Base-by-base conservation (phyloP, 2,329 filamentous ascomycete genomes). In the Kalmusia sp. region DNA sequence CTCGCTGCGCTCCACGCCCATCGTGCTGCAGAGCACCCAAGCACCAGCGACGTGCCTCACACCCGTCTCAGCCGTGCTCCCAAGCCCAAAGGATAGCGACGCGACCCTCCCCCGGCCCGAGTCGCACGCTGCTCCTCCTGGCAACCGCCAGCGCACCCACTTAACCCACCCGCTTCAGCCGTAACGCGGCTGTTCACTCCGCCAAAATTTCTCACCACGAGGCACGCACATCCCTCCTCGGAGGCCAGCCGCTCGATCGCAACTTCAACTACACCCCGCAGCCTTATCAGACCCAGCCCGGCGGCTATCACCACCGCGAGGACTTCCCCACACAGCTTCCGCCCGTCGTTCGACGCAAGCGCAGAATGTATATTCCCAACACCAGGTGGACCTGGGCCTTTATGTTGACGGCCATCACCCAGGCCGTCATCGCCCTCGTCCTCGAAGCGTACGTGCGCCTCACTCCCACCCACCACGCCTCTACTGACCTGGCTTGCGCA, bases 341-440 rank as follows among this genome's bases (percentile, higher is more conserved):
- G 33, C 73, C 65, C 35, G 70, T 73, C 19, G 65, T 67, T 25
- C 63, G 67, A 49, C 64, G 65, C 44, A 54, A 66, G 3, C 65
- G 57, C 61, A 75, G 69, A 64, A 86, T 93, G 80, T 93, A 92
- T 71, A 86, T 90, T 64, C 88, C 96, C 65, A 90, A 87, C 71
- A 90, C 90, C 52, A 85, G 83, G 69, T 99, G 95, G 93, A 92
- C 93, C 14, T 93, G 92, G 82, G 80, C 86, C 57, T 98, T 98
- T 72, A 86, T 96, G 76, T 74, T 86, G 59, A 83, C 90, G 30
- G 87, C 91, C 30, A 75, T 88, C 39, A 59, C 90, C 52, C 95
- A 99, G 80, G 90, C 92, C 58, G 77, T 89, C 55, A 83, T 96
- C 49, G 90, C 91, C 58, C 83, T 98, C 62, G 88, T 84, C 21